Percentiles rank a stretch among this genome's conserved stretches.
Conservation (phyloP, 208 protist genomes). For the Trypanosoma vivax region DNA sequence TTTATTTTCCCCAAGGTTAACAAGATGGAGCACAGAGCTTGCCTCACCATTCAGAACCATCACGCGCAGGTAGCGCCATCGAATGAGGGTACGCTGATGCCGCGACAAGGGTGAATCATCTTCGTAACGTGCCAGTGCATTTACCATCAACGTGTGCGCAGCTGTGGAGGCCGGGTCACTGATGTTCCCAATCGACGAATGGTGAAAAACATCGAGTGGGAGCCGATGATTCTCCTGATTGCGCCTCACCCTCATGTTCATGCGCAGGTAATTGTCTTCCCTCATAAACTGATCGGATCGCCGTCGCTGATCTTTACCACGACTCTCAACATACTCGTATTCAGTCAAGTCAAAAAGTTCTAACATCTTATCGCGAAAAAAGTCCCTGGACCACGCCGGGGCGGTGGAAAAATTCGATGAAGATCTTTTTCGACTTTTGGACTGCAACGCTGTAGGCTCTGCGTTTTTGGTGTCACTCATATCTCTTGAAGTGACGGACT, state of each 20-base stretch:
- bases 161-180: slow-evolving; percentile 39
- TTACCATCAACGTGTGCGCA: slow-evolving; percentile 44
- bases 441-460: background rate
- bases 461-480: background rate
- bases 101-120: slow-evolving; percentile 25
- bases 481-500: background rate
- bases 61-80: slow-evolving; percentile 73
- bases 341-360: slow-evolving; percentile 32
- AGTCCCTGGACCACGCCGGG: slow-evolving; percentile 38
- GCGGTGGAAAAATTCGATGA: background rate
- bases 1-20: slow-evolving; percentile 45
- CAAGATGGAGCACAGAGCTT: slow-evolving; percentile 53
- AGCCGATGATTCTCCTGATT: slow-evolving; percentile 39
- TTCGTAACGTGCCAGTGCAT: slow-evolving; percentile 28
- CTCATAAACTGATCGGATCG: slow-evolving; percentile 1
- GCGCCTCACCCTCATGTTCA: slow-evolving; percentile 44
- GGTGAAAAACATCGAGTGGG: slow-evolving; percentile 36
- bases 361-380: slow-evolving; percentile 61
- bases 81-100: slow-evolving; percentile 37
- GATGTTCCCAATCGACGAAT: slow-evolving; percentile 11
- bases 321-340: background rate
- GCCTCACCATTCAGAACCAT: slow-evolving; percentile 80
- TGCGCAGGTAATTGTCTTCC: slow-evolving; percentile 28
- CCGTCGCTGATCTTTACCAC: background rate
- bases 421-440: background rate